Conservation (phyloP, 257 asterid genomes). For the Ballota nigra region DNA sequence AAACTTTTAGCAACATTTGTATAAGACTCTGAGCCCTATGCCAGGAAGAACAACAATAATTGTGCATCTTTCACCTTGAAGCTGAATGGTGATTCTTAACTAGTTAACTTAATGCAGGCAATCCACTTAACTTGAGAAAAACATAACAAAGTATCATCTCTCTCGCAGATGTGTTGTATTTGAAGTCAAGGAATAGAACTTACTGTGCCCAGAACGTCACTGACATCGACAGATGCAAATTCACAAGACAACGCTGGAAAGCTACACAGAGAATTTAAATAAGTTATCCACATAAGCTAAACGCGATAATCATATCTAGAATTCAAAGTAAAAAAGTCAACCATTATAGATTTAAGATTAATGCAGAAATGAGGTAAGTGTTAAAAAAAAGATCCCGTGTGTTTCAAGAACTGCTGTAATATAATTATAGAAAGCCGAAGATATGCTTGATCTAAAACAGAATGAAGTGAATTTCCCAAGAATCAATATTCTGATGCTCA, state of each 20-base stretch:
- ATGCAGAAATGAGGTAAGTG: not conserved
- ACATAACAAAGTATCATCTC: not conserved
- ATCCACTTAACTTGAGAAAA: slow-evolving; percentile 4
- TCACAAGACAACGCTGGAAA: slow-evolving; percentile 97
- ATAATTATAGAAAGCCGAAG: not conserved
- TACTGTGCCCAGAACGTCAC: slow-evolving; percentile 97
- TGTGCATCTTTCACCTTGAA: not conserved
- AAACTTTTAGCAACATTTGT: not conserved
- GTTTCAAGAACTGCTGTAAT: not conserved
- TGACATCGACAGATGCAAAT: slow-evolving; percentile 94
- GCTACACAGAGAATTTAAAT: slow-evolving; percentile 41
- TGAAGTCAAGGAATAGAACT: slow-evolving; percentile 34
- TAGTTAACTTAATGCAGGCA: not conserved
- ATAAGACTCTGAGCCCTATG: not conserved
- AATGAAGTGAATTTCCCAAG: not conserved
- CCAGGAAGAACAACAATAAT: slow-evolving; percentile 8
- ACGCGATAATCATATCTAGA: not conserved
- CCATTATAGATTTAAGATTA: not conserved
- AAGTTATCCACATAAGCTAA: slow-evolving; percentile 17
- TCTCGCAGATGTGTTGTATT: not conserved
- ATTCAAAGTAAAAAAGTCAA: slow-evolving; percentile 9
- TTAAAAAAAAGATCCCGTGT: not conserved
- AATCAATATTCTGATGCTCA: slow-evolving; percentile 8
- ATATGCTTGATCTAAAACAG: not conserved
- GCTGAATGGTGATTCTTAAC: slow-evolving; percentile 7